A percentile compares a stretch with the other conserved stretches of the same genome.
Evolutionary conservation across 495 filamentous ascomycete genomes (phyloP).

Genomic region (Penicillium canescens): DNA sequence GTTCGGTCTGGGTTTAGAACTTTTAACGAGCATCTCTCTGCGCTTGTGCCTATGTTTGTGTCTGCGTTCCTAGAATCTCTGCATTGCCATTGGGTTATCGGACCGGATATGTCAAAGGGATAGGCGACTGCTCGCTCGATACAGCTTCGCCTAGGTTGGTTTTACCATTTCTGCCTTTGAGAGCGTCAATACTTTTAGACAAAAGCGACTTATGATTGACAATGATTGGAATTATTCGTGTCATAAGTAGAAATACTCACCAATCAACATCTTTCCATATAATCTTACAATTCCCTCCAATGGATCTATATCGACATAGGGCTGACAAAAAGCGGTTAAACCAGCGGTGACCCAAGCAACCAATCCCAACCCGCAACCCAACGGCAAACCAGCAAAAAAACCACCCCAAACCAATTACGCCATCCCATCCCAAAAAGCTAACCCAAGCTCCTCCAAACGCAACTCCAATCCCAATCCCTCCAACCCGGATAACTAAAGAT

Average conservation of each 20-base stretch:
- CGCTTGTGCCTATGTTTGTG: background rate
- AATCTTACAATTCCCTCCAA: background rate
- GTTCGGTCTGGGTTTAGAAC: constrained; percentile 3
- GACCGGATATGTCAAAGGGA: background rate
- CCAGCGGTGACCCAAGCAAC: background rate
- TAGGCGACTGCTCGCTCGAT: background rate
- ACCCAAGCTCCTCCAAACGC: background rate
- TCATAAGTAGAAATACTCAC: no score
- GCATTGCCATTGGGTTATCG: background rate
- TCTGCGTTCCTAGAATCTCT: background rate
- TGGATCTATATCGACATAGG: background rate
- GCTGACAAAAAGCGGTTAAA: background rate
- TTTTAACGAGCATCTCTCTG: constrained; percentile 8
- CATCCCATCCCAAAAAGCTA: constrained; percentile 6
- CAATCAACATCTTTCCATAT: background rate
- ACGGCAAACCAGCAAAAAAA: background rate
- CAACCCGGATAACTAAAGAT: constrained; percentile 20
- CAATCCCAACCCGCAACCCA: background rate
- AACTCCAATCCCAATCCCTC: background rate
- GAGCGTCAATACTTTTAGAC: constrained; percentile 4
- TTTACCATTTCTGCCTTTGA: constrained; percentile 1
- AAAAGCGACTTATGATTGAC: constrained; percentile 13
- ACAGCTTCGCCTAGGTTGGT: background rate
- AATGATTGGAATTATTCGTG: background rate
- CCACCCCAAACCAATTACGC: background rate